Conservation (phyloP, 768 basidiomycete species). For the Hemileccinum impolitum region DNA sequence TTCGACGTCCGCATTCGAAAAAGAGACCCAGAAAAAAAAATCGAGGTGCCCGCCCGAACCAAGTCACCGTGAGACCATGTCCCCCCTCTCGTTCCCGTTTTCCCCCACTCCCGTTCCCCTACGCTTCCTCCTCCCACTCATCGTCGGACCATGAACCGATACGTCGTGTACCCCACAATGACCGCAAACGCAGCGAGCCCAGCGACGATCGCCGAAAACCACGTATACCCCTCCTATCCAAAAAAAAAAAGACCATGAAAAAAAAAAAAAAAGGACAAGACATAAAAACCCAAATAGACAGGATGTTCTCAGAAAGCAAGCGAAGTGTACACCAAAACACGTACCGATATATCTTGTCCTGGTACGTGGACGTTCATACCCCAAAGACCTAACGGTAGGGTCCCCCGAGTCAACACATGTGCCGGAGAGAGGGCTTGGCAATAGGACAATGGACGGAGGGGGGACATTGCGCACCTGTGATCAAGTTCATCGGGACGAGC, state of each 20-base stretch:
- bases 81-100: neutral
- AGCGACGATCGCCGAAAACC: conserved; percentile 88
- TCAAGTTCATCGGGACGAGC: conserved; percentile 94
- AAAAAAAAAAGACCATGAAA: neutral
- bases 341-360: conserved; percentile 60
- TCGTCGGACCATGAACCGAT: conserved; percentile 65
- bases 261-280: too few species aligned
- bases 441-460: conserved; percentile 11
- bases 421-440: neutral
- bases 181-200: conserved; percentile 77
- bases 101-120: too few species aligned
- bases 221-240: conserved; percentile 49
- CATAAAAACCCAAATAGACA: too few species aligned
- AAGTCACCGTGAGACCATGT: too few species aligned
- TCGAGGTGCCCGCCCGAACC: too few species aligned
- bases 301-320: too few species aligned
- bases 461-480: conserved; percentile 59
- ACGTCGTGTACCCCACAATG: conserved; percentile 76
- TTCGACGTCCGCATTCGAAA: too few species aligned
- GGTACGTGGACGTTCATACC: conserved; percentile 99
- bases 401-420: neutral
- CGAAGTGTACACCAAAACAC: too few species aligned
- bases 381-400: conserved; percentile 91
- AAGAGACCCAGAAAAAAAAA: neutral
- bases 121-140: too few species aligned